phyloP scores from a whole-genome alignment of 176 grass and related monocot species.

The Juncus inflexus region DNA sequence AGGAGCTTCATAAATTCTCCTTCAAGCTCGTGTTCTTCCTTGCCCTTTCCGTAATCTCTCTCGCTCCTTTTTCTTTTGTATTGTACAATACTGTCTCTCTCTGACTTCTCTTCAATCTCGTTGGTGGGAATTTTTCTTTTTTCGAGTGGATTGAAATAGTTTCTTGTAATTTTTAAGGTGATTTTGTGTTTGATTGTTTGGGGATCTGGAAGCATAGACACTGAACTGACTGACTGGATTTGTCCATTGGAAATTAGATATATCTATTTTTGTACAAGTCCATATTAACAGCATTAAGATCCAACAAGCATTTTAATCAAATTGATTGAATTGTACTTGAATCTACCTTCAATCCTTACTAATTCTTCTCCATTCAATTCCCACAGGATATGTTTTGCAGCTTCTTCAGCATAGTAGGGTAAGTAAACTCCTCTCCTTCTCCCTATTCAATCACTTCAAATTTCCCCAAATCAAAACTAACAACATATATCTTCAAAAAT shows the following conservation, averaged over 20 bases:
- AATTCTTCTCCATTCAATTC: slow-evolving; percentile 18
- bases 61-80: background rate
- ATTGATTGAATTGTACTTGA: no score
- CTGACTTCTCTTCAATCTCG: background rate
- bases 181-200: background rate
- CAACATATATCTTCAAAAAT: no score
- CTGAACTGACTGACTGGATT: no score
- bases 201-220: background rate
- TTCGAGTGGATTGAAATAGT: background rate
- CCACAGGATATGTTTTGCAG: slow-evolving; percentile 97
- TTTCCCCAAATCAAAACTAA: background rate
- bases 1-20: slow-evolving; percentile 96
- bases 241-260: no score
- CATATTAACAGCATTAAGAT: no score
- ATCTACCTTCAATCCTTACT: background rate
- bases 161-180: background rate
- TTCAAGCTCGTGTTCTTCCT: slow-evolving; percentile 99
- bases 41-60: slow-evolving; percentile 51
- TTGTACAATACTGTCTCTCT: no score
- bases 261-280: no score
- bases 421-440: slow-evolving; percentile 18
- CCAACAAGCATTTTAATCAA: no score
- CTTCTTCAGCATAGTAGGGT: slow-evolving; percentile 93
- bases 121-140: background rate
- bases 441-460: background rate